These are phyloP conservation scores for Pyrrhoderma lamaoense DNA, from an alignment of 1,284 basidiomycete species.

Conservation along the genomic window DNA sequence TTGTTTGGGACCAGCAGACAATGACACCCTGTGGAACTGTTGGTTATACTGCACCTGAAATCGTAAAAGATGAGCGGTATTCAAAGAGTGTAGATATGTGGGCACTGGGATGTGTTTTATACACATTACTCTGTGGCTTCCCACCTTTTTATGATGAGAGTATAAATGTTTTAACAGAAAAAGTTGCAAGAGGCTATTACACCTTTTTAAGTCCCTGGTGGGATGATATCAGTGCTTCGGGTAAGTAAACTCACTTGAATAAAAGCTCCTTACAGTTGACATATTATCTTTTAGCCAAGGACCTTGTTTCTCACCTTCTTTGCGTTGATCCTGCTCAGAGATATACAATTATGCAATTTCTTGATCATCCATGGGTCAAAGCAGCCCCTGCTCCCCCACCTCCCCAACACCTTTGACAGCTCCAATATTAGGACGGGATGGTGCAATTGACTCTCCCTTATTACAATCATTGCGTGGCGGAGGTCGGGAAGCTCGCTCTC, in stretches of 20 bases:
- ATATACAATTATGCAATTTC: conserved; percentile 97
- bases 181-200: conserved; percentile 96
- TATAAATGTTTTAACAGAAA: conserved; percentile 96
- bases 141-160: conserved; percentile 99
- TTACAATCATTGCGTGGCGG: conserved; percentile 74
- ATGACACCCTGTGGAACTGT: conserved; percentile 99
- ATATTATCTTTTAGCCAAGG: conserved; percentile 63
- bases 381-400: conserved; percentile 54
- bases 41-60: conserved; percentile 98
- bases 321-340: conserved; percentile 94
- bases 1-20: conserved; percentile 98
- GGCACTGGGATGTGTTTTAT: conserved; percentile 97
- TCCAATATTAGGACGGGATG: conserved; percentile 29
- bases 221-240: conserved; percentile 87
- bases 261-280: conserved; percentile 6
- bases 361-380: conserved; percentile 94
- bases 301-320: conserved; percentile 90
- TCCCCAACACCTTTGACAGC: conserved; percentile 54
- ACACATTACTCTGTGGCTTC: conserved; percentile 98
- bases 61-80: conserved; percentile 98
- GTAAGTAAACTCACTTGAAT: conserved; percentile 37
- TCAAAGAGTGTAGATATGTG: conserved; percentile 99
- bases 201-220: conserved; percentile 99
- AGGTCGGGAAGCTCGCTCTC: conserved; percentile 81
- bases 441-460: conserved; percentile 86